Conservation (phyloP, 345 rosid genomes). For the Gossypium turneri region DNA sequence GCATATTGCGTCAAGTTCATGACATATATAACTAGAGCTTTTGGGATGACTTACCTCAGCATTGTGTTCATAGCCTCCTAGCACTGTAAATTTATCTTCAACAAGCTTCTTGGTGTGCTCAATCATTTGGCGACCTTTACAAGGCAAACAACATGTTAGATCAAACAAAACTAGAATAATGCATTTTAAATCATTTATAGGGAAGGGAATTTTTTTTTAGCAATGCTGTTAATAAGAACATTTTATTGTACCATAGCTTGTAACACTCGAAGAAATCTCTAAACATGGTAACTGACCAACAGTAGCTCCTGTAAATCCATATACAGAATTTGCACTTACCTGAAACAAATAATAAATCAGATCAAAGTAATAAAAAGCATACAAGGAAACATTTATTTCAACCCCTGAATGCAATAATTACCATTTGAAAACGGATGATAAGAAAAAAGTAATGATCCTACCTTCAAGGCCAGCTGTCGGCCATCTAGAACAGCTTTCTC, state of each 20-base stretch:
- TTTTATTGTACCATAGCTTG: constrained; percentile 76
- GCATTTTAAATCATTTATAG: neutral
- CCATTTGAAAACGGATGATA: neutral
- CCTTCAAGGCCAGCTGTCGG: constrained; percentile 93
- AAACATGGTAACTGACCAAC: constrained; percentile 88
- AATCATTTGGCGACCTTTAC: constrained; percentile 93
- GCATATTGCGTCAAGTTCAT: neutral
- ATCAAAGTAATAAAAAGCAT: neutral
- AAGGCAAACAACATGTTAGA: constrained; percentile 28
- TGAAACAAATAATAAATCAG: constrained; percentile 25
- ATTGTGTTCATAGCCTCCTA: constrained; percentile 72
- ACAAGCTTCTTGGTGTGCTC: constrained; percentile 90
- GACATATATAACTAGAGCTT: neutral
- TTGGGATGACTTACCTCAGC: constrained; percentile 61
- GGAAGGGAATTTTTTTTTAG: neutral
- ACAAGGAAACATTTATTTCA: neutral
- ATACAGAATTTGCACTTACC: constrained; percentile 97
- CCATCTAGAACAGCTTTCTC: constrained; percentile 98
- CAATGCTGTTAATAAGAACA: neutral
- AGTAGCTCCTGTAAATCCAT: constrained; percentile 98
- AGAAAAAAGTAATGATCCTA: constrained; percentile 23
- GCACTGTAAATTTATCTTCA: constrained; percentile 77
- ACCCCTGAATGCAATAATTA: neutral
- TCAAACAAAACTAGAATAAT: constrained; percentile 9
- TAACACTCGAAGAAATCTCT: constrained; percentile 96